phyloP scores from a whole-genome alignment of 208 protist species.

The Leishmania tropica region DNA sequence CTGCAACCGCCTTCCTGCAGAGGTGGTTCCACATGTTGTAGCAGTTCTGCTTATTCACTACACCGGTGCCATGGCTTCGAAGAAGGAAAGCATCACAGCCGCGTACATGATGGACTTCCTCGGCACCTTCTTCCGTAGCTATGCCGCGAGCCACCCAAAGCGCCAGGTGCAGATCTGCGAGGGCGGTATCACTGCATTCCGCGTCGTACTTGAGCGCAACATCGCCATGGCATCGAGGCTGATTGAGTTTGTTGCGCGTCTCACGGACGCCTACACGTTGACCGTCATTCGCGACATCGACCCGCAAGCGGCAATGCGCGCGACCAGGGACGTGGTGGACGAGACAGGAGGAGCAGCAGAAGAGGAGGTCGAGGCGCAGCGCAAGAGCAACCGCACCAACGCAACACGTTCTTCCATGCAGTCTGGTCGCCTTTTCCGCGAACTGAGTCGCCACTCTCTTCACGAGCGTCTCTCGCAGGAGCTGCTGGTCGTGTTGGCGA shows the following conservation, averaged over 20 bases:
- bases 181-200: slow-evolving; percentile 64
- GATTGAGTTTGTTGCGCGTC: slow-evolving; percentile 60
- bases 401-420: slow-evolving; percentile 73
- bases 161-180: slow-evolving; percentile 63
- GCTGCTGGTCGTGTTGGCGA: slow-evolving; percentile 67
- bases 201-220: slow-evolving; percentile 52
- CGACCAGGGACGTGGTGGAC: slow-evolving; percentile 20
- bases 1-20: slow-evolving; percentile 77
- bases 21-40: slow-evolving; percentile 55
- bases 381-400: slow-evolving; percentile 38
- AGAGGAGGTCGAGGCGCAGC: slow-evolving; percentile 22
- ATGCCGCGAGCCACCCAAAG: slow-evolving; percentile 74
- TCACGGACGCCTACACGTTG: slow-evolving; percentile 79
- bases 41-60: slow-evolving; percentile 73
- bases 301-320: slow-evolving; percentile 57
- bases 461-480: slow-evolving; percentile 81
- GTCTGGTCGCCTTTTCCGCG: slow-evolving; percentile 71
- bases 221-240: slow-evolving; percentile 37
- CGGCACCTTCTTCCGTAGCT: slow-evolving; percentile 82
- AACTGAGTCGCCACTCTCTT: slow-evolving; percentile 84
- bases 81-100: slow-evolving; percentile 29
- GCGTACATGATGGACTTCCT: slow-evolving; percentile 74
- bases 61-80: slow-evolving; percentile 31
- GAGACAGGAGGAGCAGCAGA: slow-evolving; percentile 15
- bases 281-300: slow-evolving; percentile 85